A percentile compares a stretch with the other conserved stretches of the same genome.
Evolutionary conservation across 139 green algal species (phyloP).

Genomic region (Chlamydomonas schloesseri): DNA sequence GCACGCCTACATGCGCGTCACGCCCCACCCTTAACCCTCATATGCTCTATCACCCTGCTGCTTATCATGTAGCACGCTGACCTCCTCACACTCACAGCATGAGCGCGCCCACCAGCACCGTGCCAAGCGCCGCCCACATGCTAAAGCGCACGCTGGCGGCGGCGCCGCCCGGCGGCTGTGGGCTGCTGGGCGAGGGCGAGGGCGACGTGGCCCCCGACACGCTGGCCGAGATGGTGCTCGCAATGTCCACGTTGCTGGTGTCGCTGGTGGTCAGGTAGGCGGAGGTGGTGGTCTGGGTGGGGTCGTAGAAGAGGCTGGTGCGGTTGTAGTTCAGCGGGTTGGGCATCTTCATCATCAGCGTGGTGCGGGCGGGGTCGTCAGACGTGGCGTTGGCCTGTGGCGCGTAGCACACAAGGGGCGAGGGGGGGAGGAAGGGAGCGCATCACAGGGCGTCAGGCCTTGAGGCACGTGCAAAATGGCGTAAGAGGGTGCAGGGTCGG

Average conservation of each 20-base stretch:
- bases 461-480: no score
- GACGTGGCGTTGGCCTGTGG: no score
- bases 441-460: no score
- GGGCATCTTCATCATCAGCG: not conserved
- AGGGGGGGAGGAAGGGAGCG: no score
- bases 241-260: not conserved
- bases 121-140: not conserved
- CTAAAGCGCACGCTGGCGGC: conserved; percentile 2
- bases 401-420: no score
- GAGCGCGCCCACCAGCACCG: conserved; percentile 1
- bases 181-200: not conserved
- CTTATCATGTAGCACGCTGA: no score
- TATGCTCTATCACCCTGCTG: no score
- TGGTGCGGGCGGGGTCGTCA: no score
- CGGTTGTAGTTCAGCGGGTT: not conserved
- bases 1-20: no score
- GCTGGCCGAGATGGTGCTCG: not conserved
- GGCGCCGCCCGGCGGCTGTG: no score
- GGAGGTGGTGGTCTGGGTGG: not conserved
- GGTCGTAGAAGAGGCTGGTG: conserved; percentile 6
- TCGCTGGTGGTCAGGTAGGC: conserved; percentile 4
- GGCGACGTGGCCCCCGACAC: not conserved
- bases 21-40: no score
- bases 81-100: not conserved
- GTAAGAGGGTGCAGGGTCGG: no score